Percentiles rank a stretch among this genome's conserved stretches.
Evolutionary conservation across 2,329 filamentous ascomycete genomes (phyloP).

Genomic region (Ophiocordyceps camponoti-leonardi): DNA sequence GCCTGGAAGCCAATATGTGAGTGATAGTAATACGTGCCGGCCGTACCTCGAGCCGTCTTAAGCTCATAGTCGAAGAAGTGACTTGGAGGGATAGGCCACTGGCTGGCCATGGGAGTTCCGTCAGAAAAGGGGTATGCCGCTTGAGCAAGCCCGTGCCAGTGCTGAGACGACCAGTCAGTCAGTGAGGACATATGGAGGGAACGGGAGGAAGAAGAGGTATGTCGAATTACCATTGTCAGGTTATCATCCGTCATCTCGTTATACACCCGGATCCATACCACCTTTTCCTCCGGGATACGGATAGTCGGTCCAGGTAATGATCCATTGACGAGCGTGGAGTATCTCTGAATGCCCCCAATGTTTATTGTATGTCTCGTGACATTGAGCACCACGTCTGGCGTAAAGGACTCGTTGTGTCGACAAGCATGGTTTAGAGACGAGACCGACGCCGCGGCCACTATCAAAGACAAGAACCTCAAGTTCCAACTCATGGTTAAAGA

Average conservation of each 20-base stretch:
- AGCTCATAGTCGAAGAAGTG: no score
- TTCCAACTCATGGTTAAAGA: not conserved
- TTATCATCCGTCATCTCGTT: slow-evolving; percentile 36
- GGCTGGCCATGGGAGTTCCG: no score
- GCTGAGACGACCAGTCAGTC: no score
- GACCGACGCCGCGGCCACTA: not conserved
- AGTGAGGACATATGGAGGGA: no score
- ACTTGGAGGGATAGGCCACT: no score
- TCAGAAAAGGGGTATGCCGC: no score
- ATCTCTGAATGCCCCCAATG: slow-evolving; percentile 5
- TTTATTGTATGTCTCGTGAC: slow-evolving; percentile 21
- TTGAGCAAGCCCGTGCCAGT: no score
- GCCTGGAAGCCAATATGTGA: no score
- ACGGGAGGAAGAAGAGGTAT: not conserved
- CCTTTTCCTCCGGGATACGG: slow-evolving; percentile 24
- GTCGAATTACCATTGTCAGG: slow-evolving; percentile 30
- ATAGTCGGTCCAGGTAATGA: slow-evolving; percentile 32
- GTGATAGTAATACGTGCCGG: no score
- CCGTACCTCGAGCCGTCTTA: no score
- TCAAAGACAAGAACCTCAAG: not conserved
- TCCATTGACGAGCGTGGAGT: slow-evolving; percentile 26
- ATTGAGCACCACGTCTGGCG: slow-evolving; percentile 28
- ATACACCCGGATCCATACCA: slow-evolving; percentile 39
- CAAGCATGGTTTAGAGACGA: not conserved
- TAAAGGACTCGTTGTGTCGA: slow-evolving; percentile 12